Base-by-base conservation (phyloP, 352 stramenopile genomes). In the Phytophthora megakarya region DNA sequence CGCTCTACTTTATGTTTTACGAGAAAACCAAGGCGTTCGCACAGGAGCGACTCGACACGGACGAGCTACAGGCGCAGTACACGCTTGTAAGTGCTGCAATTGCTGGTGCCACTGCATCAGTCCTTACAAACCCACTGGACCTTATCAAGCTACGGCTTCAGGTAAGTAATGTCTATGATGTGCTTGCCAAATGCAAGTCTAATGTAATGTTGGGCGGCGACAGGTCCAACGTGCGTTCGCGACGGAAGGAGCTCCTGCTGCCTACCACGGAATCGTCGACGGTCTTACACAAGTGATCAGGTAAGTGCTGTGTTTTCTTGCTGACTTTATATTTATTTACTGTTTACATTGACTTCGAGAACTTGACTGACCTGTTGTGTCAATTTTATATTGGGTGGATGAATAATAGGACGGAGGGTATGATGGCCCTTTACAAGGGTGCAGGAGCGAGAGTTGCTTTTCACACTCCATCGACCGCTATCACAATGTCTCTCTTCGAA, bases 1-100 rank as follows among this genome's bases (percentile, higher is more conserved):
- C 96, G 15, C 76, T 99, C 19, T 99, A 98, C 65, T 99, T 99
- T 74, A 87, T 98, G 65, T 97, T 98, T 58, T 99, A 99, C 67
- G 97, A 99, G 37, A 62, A 91, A 70, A 78, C 75, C 72, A 94
- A 94, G 44, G 72, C 76, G 18, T 49, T 80, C 30, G 64, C 69
- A n/a, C 68, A 89, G 30, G 50, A 65, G 2, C 79, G 73, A 19
- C 69, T 90, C 13, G 42, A 65, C 3, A 54, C 62, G 0, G 52
- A 81, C 6, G 75, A 91, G 26, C 63, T 94, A 6, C 68, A 81
- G 12, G 75, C 84, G 16, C 67, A 80, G 22, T 90, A 86, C 58
- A 89, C 85, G 19, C 74, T 94, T 12, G 50, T 67, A 12, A 86
- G 82, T 46, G 84, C 94, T 16, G 84, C 95, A 1, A 56, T 78